Evolutionary conservation across 371 early-diverging fungal species (phyloP), one percentile per base, ranked within the genome.

Genomic region (Fennellomyces sp.): DNA sequence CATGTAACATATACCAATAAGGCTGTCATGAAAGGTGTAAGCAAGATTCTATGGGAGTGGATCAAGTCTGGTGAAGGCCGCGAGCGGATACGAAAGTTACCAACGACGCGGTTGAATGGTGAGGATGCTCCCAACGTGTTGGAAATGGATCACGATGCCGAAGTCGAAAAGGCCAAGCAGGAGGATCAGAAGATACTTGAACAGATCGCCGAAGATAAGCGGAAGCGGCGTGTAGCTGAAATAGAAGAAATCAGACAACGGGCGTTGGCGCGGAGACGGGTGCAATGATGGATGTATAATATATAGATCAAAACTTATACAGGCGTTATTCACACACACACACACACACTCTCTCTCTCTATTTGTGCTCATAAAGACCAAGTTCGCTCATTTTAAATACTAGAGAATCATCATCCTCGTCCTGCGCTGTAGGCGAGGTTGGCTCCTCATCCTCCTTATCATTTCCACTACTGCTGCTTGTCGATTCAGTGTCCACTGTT

Each of bases 11-110:
- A 84, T 52, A 88, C 90, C 8, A 85, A 73, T 56, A 80, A 78
- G 35, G 88, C 88, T 0, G 75, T 86, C 13, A 85, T 91, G 85
- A 85, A 87, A 23, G 80, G 82, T 28, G 88, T 84, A 11, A 84
- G 85, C 53, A 86, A 86, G 56, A 74, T 88, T 5, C 15, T 78
- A 0, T 83, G 72, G 74, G 77, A 79, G 15, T 83, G 84, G 84
- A 76, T 83, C 10, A 70, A 73, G 30, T 23, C 65, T 2, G 65
- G 78, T 33, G 76, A 71, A 33, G 77, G 81, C 0, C 68, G 68
- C 19, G 68, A 60, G n/a, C 61, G 78, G 13, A 72, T 78, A 41
- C 61, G 58, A 23, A 52, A 60, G 36, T 51, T 77, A 15, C 78
- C 78, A 0, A 61, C 50, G 19, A 69, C 76, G 5, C 53, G 73